phyloP scores from a whole-genome alignment of 495 filamentous ascomycete species.

The Podospora pseudopauciseta region DNA sequence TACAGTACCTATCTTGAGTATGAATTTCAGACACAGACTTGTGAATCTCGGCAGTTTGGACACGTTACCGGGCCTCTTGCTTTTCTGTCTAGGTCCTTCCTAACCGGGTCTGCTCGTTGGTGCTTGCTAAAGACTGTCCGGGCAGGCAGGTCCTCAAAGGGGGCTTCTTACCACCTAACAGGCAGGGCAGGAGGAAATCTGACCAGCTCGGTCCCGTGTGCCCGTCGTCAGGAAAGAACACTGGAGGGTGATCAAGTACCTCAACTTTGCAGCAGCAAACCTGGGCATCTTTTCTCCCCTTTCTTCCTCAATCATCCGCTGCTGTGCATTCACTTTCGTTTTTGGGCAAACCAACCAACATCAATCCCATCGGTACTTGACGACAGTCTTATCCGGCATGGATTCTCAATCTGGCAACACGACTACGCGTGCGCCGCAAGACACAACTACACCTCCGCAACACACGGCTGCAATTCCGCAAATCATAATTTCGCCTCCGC shows the following conservation, averaged over 20 bases:
- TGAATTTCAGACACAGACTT: neutral
- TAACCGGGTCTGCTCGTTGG: too few relatives aligned
- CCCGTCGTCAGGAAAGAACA: too few relatives aligned
- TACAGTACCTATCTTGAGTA: neutral
- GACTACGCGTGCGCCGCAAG: too few relatives aligned
- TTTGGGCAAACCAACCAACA: neutral
- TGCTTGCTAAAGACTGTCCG: neutral
- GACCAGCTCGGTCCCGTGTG: neutral
- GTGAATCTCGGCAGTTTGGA: neutral
- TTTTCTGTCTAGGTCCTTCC: neutral
- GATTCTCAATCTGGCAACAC: neutral
- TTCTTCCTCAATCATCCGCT: neutral
- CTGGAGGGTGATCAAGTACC: neutral
- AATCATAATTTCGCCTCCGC: too few relatives aligned
- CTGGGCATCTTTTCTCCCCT: neutral
- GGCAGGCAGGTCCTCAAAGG: neutral
- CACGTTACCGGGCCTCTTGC: neutral
- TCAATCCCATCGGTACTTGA: neutral
- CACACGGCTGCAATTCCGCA: too few relatives aligned
- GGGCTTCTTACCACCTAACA: too few relatives aligned
- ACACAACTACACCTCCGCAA: too few relatives aligned
- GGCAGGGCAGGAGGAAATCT: neutral
- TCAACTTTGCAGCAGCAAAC: neutral
- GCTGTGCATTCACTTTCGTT: neutral
- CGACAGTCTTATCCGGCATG: neutral